Evolutionary conservation across 2,329 filamentous ascomycete genomes (phyloP).

Genomic region (Keithomyces neogunnii): DNA sequence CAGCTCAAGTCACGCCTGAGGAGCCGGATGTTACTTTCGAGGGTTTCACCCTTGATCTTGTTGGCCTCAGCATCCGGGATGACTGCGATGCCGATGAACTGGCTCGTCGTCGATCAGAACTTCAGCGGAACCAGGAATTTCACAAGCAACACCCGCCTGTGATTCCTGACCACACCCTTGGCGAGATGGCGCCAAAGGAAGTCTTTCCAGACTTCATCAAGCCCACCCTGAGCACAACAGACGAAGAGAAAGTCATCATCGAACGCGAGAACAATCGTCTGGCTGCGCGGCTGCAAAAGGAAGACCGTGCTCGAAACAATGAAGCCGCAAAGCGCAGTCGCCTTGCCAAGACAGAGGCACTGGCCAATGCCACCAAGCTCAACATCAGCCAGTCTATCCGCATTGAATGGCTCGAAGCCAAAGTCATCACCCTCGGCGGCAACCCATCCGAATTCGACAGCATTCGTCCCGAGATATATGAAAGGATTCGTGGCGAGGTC

Average conservation of each 20-base stretch:
- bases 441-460: slow-evolving; percentile 1
- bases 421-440: slow-evolving; percentile 4
- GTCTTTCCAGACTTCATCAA: slow-evolving; percentile 11
- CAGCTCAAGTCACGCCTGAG: not conserved
- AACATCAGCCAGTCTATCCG: slow-evolving; percentile 9
- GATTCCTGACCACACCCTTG: slow-evolving; percentile 17
- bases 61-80: slow-evolving; percentile 14
- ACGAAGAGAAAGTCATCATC: slow-evolving; percentile 3
- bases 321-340: slow-evolving; percentile 28
- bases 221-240: not conserved
- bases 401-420: slow-evolving; percentile 7
- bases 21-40: slow-evolving; percentile 3
- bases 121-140: slow-evolving; percentile 14
- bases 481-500: not conserved
- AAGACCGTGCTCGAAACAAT: slow-evolving; percentile 28
- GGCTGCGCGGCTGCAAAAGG: slow-evolving; percentile 13
- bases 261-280: slow-evolving; percentile 18
- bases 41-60: slow-evolving; percentile 11
- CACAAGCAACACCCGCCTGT: slow-evolving; percentile 17
- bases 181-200: slow-evolving; percentile 19
- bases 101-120: slow-evolving; percentile 10
- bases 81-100: slow-evolving; percentile 10
- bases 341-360: slow-evolving; percentile 9
- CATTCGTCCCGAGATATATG: not conserved
- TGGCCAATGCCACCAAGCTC: slow-evolving; percentile 4